phyloP scores from a whole-genome alignment of 2,329 filamentous ascomycete genomes.

The Penicillium fuscoglaucum region DNA sequence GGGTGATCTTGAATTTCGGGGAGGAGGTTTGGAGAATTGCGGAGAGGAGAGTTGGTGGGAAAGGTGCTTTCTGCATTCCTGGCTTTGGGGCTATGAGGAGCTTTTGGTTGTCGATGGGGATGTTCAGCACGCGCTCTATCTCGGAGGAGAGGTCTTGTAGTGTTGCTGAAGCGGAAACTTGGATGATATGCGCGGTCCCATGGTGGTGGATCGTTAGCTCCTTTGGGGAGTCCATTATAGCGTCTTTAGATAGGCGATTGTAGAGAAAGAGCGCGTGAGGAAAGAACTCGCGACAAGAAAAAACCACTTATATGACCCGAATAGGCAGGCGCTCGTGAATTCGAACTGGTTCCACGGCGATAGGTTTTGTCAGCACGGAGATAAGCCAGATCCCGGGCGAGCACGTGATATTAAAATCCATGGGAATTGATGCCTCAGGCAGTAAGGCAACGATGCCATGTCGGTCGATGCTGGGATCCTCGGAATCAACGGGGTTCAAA shows the following conservation, averaged over 20 bases:
- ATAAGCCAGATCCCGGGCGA: conserved; percentile 13
- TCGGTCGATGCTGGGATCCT: too few species aligned
- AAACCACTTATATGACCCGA: conserved; percentile 11
- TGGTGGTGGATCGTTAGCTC: conserved; percentile 57
- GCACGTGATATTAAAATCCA: not conserved
- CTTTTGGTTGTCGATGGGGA: conserved; percentile 46
- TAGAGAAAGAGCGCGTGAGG: not conserved
- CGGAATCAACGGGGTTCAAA: too few species aligned
- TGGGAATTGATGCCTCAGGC: not conserved
- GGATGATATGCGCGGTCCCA: conserved; percentile 51
- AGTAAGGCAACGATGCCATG: too few species aligned
- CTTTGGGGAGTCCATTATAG: conserved; percentile 25
- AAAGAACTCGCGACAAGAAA: not conserved
- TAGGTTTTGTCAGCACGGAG: conserved; percentile 37
- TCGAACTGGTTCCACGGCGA: conserved; percentile 34
- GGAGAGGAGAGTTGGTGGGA: conserved; percentile 38
- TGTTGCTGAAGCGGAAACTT: conserved; percentile 53
- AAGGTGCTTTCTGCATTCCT: conserved; percentile 49
- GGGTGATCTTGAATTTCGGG: conserved; percentile 48
- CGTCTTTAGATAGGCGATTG: not conserved
- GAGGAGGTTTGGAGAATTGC: conserved; percentile 36
- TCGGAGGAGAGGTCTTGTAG: conserved; percentile 45
- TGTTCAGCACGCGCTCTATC: conserved; percentile 39
- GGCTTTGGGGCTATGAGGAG: conserved; percentile 50
- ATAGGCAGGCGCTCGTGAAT: conserved; percentile 22